These are phyloP conservation scores for Ceratonia siliqua DNA, from an alignment of 306 rosid species.

Conservation along the genomic window DNA sequence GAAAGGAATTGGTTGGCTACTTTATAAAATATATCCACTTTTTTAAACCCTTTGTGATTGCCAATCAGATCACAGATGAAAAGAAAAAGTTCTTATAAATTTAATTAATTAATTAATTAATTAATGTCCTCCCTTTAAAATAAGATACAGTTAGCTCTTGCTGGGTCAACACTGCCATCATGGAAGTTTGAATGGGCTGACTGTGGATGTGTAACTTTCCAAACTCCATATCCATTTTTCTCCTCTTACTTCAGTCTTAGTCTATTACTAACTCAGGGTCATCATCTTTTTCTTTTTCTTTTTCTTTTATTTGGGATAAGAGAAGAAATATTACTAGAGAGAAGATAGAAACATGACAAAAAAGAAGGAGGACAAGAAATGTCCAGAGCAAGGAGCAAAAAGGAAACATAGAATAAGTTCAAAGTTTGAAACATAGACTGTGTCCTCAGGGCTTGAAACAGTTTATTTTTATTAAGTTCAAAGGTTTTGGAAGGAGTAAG, in stretches of 20 bases:
- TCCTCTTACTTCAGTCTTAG: not conserved
- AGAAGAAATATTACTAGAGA: no score
- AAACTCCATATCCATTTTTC: not conserved
- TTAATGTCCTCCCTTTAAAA: not conserved
- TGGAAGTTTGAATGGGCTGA: not conserved
- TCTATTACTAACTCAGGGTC: not conserved
- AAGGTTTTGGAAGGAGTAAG: no score
- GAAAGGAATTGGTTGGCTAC: not conserved
- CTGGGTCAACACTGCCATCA: not conserved
- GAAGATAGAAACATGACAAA: no score
- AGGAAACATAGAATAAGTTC: no score
- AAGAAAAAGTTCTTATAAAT: not conserved
- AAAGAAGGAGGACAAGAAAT: no score
- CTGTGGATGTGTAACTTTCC: not conserved
- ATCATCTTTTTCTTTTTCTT: not conserved
- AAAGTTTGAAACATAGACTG: no score
- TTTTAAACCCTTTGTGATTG: not conserved
- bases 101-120: conserved; percentile 13
- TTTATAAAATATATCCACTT: not conserved
- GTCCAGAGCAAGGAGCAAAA: no score
- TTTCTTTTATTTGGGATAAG: no score
- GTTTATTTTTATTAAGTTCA: no score
- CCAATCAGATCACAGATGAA: conserved; percentile 14
- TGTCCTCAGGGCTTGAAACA: no score
- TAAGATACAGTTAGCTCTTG: not conserved